These are phyloP conservation scores for Oryza glumipatula DNA, from an alignment of 176 grass and related monocot species.

Conservation along the genomic window DNA sequence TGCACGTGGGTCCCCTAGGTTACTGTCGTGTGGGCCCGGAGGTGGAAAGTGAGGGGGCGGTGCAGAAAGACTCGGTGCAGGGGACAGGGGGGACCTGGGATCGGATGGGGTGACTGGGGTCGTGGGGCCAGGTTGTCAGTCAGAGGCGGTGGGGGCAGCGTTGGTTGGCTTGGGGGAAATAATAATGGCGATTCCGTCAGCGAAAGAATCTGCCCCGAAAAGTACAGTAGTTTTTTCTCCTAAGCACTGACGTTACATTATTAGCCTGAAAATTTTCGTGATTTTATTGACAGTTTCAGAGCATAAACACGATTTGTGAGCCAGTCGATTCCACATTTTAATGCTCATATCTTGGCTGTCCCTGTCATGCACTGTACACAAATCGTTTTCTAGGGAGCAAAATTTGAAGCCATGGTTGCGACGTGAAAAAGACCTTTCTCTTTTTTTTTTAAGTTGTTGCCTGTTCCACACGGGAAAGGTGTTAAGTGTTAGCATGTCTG, in stretches of 20 bases:
- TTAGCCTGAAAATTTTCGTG: not conserved
- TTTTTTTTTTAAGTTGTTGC: not conserved
- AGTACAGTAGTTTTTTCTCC: not conserved
- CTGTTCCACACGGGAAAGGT: not conserved
- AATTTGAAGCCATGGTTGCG: not conserved
- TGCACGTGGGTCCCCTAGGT: not conserved
- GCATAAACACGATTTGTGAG: not conserved
- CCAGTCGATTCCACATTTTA: too few relatives aligned
- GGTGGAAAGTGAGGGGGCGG: not conserved
- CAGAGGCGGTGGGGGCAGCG: not conserved
- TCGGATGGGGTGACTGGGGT: not conserved
- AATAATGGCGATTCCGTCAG: not conserved
- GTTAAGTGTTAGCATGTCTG: not conserved
- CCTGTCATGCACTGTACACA: not conserved
- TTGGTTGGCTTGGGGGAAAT: not conserved
- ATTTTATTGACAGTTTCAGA: not conserved
- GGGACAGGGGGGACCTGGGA: not conserved
- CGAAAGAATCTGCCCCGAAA: not conserved
- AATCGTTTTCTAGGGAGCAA: not conserved
- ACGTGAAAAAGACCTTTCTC: not conserved
- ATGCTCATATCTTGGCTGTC: not conserved
- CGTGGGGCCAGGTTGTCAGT: slow-evolving; percentile 9
- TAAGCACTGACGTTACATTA: not conserved
- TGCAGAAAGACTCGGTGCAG: not conserved
- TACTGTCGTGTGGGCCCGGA: not conserved